Percentiles rank a stretch among this genome's conserved stretches.
Evolutionary conservation across 176 grass and related monocot genomes (phyloP).

Genomic region (Bonia amplexicaulis): DNA sequence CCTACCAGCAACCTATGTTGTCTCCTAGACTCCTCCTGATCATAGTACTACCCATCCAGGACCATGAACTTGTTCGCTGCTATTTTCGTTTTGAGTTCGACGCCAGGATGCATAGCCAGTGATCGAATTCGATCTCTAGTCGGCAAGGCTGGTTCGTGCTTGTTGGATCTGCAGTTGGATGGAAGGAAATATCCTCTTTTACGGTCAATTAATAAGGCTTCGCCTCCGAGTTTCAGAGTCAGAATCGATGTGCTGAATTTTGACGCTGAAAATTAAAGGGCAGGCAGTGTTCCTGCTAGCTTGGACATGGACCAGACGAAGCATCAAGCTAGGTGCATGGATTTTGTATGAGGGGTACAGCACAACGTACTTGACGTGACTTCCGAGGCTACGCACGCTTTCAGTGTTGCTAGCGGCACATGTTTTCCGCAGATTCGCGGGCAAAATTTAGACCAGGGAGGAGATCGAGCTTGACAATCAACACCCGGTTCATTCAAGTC

Average conservation of each 20-base stretch:
- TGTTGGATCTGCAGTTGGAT: too few species aligned
- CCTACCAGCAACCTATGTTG: neutral
- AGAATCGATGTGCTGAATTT: neutral
- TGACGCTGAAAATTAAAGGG: neutral
- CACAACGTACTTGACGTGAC: neutral
- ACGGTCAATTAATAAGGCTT: neutral
- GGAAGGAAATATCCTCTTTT: too few species aligned
- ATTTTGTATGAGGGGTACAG: neutral
- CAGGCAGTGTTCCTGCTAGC: neutral
- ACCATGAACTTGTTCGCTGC: neutral
- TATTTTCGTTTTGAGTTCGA: neutral
- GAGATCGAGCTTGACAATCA: neutral
- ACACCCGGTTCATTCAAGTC: neutral
- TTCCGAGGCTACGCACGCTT: slow-evolving; percentile 11
- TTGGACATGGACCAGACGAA: neutral
- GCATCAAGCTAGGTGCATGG: neutral
- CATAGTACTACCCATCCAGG: neutral
- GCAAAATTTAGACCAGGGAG: neutral
- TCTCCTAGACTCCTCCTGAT: neutral
- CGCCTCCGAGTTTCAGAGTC: neutral
- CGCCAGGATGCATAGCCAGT: too few species aligned
- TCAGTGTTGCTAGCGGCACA: neutral
- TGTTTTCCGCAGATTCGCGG: neutral
- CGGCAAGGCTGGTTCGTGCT: neutral
- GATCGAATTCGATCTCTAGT: neutral